A percentile compares a stretch with the other conserved stretches of the same genome.
These are phyloP conservation scores for Russula vinacea DNA, from an alignment of 768 basidiomycete genomes.

Conservation along the genomic window DNA sequence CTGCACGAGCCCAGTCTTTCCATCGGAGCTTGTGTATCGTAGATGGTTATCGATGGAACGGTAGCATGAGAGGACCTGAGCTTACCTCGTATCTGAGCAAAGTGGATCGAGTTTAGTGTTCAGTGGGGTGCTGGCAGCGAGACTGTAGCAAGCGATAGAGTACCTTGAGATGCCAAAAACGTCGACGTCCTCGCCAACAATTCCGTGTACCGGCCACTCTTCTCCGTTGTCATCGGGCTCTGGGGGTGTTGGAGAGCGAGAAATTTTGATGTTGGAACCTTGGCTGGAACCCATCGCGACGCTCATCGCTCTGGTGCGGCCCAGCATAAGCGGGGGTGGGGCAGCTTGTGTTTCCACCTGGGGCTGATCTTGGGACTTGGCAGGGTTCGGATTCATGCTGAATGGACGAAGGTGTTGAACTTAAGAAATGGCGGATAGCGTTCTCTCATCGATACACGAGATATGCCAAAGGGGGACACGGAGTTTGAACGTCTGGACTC, in stretches of 20 bases:
- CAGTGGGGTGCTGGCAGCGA: not conserved
- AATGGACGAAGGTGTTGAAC: not conserved
- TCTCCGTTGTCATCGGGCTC: constrained; percentile 21
- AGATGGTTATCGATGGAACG: too few species aligned
- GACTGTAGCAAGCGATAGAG: not conserved
- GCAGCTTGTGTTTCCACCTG: not conserved
- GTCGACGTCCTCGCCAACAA: constrained; percentile 30
- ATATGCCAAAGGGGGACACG: too few species aligned
- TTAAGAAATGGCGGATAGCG: constrained; percentile 15
- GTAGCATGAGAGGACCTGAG: not conserved
- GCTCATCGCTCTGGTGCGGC: not conserved
- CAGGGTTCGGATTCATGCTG: not conserved
- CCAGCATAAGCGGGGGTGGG: not conserved
- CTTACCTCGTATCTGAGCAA: constrained; percentile 28
- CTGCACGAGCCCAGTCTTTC: constrained; percentile 27
- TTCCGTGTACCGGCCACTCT: constrained; percentile 30
- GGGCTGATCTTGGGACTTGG: too few species aligned
- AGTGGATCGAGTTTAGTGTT: not conserved
- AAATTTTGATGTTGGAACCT: not conserved
- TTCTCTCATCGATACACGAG: constrained; percentile 21
- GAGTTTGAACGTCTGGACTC: too few species aligned
- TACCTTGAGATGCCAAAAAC: constrained; percentile 26
- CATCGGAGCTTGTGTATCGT: constrained; percentile 24
- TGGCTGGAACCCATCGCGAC: too few species aligned
- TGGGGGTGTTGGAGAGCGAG: constrained; percentile 23